These are phyloP conservation scores for Liriodendron chinense DNA, from an alignment of 164 flowering plant genomes.

Conservation along the genomic window DNA sequence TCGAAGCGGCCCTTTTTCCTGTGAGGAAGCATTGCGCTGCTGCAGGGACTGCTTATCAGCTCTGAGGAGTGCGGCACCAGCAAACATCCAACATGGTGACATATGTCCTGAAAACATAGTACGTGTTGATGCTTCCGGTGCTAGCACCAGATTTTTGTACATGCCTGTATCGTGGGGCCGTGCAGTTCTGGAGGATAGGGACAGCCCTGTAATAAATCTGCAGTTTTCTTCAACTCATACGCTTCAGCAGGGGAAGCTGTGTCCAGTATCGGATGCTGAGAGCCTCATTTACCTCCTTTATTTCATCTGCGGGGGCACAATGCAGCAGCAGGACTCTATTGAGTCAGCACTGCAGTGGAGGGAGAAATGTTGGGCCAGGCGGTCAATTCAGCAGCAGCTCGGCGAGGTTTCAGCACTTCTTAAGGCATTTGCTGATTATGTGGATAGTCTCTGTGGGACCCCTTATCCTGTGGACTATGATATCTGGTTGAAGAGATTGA, in stretches of 20 bases:
- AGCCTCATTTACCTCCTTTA: conserved; percentile 70
- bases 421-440: conserved; percentile 87
- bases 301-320: conserved; percentile 55
- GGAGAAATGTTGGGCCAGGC: conserved; percentile 66
- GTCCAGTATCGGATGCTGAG: conserved; percentile 81
- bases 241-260: conserved; percentile 79
- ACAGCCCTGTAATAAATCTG: conserved; percentile 70
- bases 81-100: conserved; percentile 74
- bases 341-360: conserved; percentile 85
- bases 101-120: conserved; percentile 73
- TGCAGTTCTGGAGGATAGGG: conserved; percentile 82
- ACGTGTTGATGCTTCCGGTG: conserved; percentile 36
- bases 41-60: conserved; percentile 78
- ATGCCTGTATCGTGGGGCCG: conserved; percentile 69
- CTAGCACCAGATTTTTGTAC: conserved; percentile 23
- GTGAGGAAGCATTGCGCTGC: conserved; percentile 60
- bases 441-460: conserved; percentile 83
- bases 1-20: conserved; percentile 41
- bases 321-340: conserved; percentile 69
- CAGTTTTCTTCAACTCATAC: conserved; percentile 81
- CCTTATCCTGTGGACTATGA: conserved; percentile 78
- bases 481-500: conserved; percentile 70
- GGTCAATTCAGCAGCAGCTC: conserved; percentile 67
- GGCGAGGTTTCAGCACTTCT: conserved; percentile 78
- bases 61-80: conserved; percentile 49